Percentiles rank a stretch among this genome's conserved stretches.
Conservation (phyloP, 1,284 basidiomycete species). For the Wolfiporia cocos region DNA sequence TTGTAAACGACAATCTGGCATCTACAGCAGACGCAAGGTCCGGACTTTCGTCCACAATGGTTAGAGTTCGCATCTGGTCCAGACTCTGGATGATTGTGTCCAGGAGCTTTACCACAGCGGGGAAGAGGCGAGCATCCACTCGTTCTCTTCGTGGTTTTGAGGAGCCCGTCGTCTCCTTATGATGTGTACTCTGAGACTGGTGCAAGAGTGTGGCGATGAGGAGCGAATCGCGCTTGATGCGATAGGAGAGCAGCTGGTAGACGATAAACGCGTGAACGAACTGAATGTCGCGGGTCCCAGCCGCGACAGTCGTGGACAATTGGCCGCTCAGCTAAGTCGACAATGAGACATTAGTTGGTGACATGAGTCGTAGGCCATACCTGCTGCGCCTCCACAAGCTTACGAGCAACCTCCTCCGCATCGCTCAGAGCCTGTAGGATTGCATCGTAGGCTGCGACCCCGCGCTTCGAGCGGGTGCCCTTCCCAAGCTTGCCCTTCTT, state of each 20-base stretch:
- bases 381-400: slow-evolving; percentile 76
- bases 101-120: slow-evolving; percentile 82
- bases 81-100: slow-evolving; percentile 83
- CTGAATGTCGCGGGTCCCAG: slow-evolving; percentile 63
- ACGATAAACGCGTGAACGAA: slow-evolving; percentile 84
- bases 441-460: slow-evolving; percentile 79
- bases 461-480: slow-evolving; percentile 54
- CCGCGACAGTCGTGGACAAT: slow-evolving; percentile 29
- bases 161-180: slow-evolving; percentile 19
- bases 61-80: slow-evolving; percentile 75
- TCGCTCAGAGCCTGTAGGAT: slow-evolving; percentile 81
- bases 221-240: slow-evolving; percentile 85
- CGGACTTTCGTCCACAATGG: slow-evolving; percentile 83
- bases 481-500: slow-evolving; percentile 34
- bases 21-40: slow-evolving; percentile 77
- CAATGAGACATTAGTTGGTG: too few relatives aligned
- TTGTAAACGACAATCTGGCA: slow-evolving; percentile 66
- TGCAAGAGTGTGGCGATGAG: slow-evolving; percentile 62
- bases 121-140: slow-evolving; percentile 66
- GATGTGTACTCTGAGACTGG: slow-evolving; percentile 27
- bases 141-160: slow-evolving; percentile 40
- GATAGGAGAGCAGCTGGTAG: slow-evolving; percentile 79
- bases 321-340: slow-evolving; percentile 38
- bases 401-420: slow-evolving; percentile 78
- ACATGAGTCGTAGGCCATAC: slow-evolving; percentile 35